Percentiles rank a stretch among this genome's conserved stretches.
Evolutionary conservation across 371 early-diverging fungal species (phyloP).

Genomic region (Smittium culicis): DNA sequence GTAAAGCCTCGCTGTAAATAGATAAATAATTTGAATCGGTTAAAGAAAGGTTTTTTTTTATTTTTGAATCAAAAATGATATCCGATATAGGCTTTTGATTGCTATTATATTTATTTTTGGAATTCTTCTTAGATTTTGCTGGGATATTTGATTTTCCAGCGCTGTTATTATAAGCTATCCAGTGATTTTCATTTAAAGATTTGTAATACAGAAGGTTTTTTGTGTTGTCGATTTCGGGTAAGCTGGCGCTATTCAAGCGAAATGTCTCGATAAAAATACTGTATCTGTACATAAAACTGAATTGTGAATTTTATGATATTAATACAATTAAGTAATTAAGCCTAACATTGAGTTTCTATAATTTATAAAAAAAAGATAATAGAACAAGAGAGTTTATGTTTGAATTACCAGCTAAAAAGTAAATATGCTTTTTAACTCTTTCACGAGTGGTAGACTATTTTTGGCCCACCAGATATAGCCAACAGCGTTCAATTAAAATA

Average conservation of each 20-base stretch:
- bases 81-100: neutral
- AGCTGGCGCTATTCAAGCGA: neutral
- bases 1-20: neutral
- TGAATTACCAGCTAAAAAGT: no score
- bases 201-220: neutral
- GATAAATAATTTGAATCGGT: neutral
- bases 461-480: no score
- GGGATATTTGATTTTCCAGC: neutral
- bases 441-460: no score
- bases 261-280: neutral
- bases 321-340: no score
- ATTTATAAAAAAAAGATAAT: no score
- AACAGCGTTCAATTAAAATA: no score
- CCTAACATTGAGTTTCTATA: no score
- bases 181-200: neutral
- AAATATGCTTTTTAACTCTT: no score
- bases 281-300: neutral
- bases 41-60: neutral
- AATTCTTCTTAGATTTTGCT: neutral
- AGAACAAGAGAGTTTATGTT: no score
- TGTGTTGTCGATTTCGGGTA: neutral
- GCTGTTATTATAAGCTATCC: no score
- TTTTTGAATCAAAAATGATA: neutral
- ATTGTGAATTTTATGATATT: no score
- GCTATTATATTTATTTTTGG: no score